A percentile compares a stretch with the other conserved stretches of the same genome.
phyloP scores from a whole-genome alignment of 768 basidiomycete species.

The Termitomyces sp. region DNA sequence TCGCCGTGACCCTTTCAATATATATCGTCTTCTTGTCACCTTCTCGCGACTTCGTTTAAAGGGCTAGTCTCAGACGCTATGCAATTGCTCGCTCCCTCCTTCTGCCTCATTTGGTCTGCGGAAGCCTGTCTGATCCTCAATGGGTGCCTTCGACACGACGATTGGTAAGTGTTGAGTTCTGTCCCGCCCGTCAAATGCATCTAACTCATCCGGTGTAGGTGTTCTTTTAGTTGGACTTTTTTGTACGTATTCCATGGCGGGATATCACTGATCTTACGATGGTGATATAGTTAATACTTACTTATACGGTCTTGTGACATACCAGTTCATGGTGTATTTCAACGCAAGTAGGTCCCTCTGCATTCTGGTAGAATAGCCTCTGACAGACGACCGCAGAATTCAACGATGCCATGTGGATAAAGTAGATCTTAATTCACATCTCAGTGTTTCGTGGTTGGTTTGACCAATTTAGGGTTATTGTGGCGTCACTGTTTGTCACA shows the following conservation, averaged over 20 bases:
- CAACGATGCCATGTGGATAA: conserved; percentile 27
- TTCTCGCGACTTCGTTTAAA: background rate
- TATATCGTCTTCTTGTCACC: conserved; percentile 1
- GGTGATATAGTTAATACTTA: conserved; percentile 20
- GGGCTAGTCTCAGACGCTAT: background rate
- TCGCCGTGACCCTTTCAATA: conserved; percentile 7
- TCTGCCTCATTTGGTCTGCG: background rate
- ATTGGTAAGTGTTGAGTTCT: conserved; percentile 18
- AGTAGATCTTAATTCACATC: conserved; percentile 9
- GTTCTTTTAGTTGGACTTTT: conserved; percentile 22
- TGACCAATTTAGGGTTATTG: conserved; percentile 21
- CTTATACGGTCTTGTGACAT: conserved; percentile 31
- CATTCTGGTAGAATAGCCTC: background rate
- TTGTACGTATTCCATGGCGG: conserved; percentile 12
- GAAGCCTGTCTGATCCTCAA: background rate
- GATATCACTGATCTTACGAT: background rate
- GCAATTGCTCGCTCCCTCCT: background rate
- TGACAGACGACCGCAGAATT: conserved; percentile 19
- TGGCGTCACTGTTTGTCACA: conserved; percentile 23
- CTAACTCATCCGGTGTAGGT: conserved; percentile 12
- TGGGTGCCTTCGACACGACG: conserved; percentile 22
- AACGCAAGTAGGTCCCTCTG: conserved; percentile 18
- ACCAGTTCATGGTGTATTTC: conserved; percentile 31
- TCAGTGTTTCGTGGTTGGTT: background rate
- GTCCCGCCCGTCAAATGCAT: background rate